Conservation (phyloP, 805 yeast genomes). For the Lachancea meyersii region DNA sequence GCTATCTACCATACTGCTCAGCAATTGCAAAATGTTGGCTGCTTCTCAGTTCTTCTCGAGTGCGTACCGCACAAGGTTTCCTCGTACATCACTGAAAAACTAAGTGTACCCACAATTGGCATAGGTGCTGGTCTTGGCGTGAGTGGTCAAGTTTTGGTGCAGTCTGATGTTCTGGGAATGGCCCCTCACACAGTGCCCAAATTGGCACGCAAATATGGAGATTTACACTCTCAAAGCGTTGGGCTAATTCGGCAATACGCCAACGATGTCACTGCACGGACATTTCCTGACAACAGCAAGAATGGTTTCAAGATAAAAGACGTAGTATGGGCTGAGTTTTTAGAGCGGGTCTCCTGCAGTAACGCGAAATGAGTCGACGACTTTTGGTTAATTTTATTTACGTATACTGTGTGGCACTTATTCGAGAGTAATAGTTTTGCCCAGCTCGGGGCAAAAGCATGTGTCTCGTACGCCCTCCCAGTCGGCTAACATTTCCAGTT, state of each 20-base stretch:
- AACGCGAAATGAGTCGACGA: background rate
- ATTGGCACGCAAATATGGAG: conserved; percentile 67
- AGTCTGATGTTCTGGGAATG: conserved; percentile 79
- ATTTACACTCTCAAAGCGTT: conserved; percentile 44
- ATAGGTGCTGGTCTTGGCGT: conserved; percentile 88
- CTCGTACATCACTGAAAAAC: conserved; percentile 48
- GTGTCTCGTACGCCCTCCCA: conserved; percentile 30
- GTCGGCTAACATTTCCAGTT: conserved; percentile 46
- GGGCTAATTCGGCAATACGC: conserved; percentile 49
- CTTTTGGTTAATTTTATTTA: no score
- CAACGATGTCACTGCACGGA: conserved; percentile 47
- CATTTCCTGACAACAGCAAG: conserved; percentile 53
- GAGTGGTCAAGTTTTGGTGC: conserved; percentile 86
- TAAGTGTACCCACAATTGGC: conserved; percentile 81
- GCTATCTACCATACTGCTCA: conserved; percentile 60
- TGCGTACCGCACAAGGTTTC: conserved; percentile 80
- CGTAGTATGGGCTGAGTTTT: conserved; percentile 47
- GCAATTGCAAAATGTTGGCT: conserved; percentile 69
- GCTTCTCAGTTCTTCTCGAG: conserved; percentile 68
- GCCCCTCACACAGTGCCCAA: conserved; percentile 51
- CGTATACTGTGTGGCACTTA: no score
- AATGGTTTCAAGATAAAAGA: conserved; percentile 69
- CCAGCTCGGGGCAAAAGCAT: conserved; percentile 64
- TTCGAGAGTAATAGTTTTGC: conserved; percentile 42
- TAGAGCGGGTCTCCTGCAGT: conserved; percentile 19